These are phyloP conservation scores for Septoria petroselini DNA, from an alignment of 2,329 filamentous ascomycete genomes.

Conservation along the genomic window DNA sequence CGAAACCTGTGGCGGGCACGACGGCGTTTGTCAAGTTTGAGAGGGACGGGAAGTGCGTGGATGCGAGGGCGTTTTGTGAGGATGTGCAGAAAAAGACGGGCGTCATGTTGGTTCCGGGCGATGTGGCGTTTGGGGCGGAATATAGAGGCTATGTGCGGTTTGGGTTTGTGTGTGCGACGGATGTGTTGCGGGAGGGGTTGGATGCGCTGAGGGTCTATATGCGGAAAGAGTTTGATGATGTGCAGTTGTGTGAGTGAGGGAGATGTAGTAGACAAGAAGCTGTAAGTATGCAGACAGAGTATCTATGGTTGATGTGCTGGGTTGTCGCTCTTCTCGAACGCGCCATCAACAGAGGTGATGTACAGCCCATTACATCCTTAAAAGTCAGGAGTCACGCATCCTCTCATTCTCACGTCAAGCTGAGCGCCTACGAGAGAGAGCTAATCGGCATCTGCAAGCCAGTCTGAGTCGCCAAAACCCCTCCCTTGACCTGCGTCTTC, in stretches of 20 bases:
- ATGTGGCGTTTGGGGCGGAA: constrained; percentile 69
- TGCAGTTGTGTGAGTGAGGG: constrained; percentile 37
- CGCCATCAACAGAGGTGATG: too few relatives aligned
- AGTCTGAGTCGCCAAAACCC: constrained; percentile 20
- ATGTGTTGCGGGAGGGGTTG: constrained; percentile 65
- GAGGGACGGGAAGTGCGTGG: constrained; percentile 59
- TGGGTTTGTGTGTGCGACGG: constrained; percentile 70
- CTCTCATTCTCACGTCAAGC: too few relatives aligned
- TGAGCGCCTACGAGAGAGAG: not conserved
- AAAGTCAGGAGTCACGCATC: too few relatives aligned
- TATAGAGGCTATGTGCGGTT: constrained; percentile 74
- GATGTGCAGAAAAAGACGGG: constrained; percentile 65
- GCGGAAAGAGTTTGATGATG: constrained; percentile 54
- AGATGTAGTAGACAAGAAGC: too few relatives aligned
- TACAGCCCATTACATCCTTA: too few relatives aligned
- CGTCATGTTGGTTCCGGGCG: constrained; percentile 72
- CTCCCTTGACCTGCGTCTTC: constrained; percentile 17
- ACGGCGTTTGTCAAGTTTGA: constrained; percentile 73
- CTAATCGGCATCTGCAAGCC: constrained; percentile 24
- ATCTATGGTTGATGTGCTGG: too few relatives aligned
- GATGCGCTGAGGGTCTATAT: constrained; percentile 55
- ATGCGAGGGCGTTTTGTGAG: constrained; percentile 70
- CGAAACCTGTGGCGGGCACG: constrained; percentile 73
- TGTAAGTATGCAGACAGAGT: too few relatives aligned
- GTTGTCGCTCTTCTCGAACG: too few relatives aligned